Evolutionary conservation across 2,329 filamentous ascomycete genomes (phyloP).

Genomic region (Aspergillus sergii): DNA sequence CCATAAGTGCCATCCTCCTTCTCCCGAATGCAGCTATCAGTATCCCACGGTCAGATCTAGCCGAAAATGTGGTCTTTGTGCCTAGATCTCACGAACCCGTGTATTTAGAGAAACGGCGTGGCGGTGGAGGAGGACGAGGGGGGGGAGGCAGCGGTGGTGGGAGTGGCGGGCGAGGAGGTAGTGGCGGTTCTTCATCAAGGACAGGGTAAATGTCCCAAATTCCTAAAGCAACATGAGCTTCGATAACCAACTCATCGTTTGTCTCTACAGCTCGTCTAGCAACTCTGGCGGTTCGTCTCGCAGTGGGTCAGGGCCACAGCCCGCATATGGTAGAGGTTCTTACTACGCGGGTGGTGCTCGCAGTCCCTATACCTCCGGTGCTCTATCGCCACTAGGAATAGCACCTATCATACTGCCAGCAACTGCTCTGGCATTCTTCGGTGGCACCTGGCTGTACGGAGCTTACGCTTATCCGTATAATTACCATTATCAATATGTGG

Average conservation of each 20-base stretch:
- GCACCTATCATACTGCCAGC: constrained; percentile 52
- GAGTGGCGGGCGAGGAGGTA: constrained; percentile 29
- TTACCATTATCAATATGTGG: constrained; percentile 51
- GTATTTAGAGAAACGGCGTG: constrained; percentile 52
- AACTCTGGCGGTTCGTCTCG: constrained; percentile 35
- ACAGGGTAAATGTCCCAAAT: constrained; percentile 20
- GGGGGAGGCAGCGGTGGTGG: constrained; percentile 28
- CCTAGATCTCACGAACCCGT: constrained; percentile 17
- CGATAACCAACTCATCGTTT: constrained; percentile 2
- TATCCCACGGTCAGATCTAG: constrained; percentile 28
- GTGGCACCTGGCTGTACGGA: constrained; percentile 58
- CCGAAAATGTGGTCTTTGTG: constrained; percentile 18
- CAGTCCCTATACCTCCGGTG: constrained; percentile 53
- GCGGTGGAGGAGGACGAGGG: constrained; percentile 48
- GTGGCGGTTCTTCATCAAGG: constrained; percentile 20
- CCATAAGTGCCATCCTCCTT: constrained; percentile 30
- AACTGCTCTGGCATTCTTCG: constrained; percentile 51
- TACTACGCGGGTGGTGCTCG: constrained; percentile 60
- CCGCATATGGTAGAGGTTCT: constrained; percentile 52
- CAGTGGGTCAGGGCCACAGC: constrained; percentile 45
- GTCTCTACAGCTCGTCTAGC: constrained; percentile 22
- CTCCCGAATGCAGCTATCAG: constrained; percentile 30
- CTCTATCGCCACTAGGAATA: constrained; percentile 51
- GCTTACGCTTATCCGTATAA: constrained; percentile 59
- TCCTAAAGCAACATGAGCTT: not conserved